Percentiles rank a stretch among this genome's conserved stretches.
phyloP scores from a whole-genome alignment of 2,329 filamentous ascomycete species.

The Diaporthe vexans region DNA sequence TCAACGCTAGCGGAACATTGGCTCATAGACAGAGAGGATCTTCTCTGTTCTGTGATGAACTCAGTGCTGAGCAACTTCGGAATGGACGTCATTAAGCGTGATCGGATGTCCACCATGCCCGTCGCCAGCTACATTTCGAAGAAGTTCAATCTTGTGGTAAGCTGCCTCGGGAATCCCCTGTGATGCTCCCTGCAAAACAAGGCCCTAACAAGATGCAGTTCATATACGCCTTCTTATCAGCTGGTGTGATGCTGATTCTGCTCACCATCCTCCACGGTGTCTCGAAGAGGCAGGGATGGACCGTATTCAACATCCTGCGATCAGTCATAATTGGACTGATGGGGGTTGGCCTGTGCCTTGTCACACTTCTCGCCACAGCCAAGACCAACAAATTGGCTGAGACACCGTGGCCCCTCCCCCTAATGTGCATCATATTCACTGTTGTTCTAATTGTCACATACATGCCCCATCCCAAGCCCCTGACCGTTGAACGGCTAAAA shows the following conservation, averaged over 20 bases:
- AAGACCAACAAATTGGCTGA: constrained; percentile 29
- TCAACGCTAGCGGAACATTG: not conserved
- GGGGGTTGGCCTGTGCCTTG: constrained; percentile 44
- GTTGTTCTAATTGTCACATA: constrained; percentile 43
- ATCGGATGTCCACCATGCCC: not conserved
- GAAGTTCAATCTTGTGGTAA: constrained; percentile 27
- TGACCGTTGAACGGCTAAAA: constrained; percentile 1
- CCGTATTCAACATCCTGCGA: constrained; percentile 48
- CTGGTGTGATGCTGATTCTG: constrained; percentile 48
- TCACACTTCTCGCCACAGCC: constrained; percentile 42
- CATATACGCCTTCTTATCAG: constrained; percentile 48
- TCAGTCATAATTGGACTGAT: constrained; percentile 42
- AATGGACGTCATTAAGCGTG: not conserved
- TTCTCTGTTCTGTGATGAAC: constrained; percentile 24
- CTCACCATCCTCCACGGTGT: constrained; percentile 50
- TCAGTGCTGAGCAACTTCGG: constrained; percentile 13
- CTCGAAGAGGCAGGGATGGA: constrained; percentile 49
- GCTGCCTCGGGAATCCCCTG: not conserved
- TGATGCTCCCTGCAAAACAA: not conserved
- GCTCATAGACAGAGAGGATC: constrained; percentile 19
- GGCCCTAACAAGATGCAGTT: constrained; percentile 35
- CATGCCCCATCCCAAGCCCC: constrained; percentile 40
- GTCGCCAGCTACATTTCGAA: constrained; percentile 12
- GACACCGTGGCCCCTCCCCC: constrained; percentile 48
- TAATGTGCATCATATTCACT: constrained; percentile 47